These are phyloP conservation scores for Nakaseomyces bracarensis DNA, from an alignment of 1,139 yeast species.

Conservation along the genomic window DNA sequence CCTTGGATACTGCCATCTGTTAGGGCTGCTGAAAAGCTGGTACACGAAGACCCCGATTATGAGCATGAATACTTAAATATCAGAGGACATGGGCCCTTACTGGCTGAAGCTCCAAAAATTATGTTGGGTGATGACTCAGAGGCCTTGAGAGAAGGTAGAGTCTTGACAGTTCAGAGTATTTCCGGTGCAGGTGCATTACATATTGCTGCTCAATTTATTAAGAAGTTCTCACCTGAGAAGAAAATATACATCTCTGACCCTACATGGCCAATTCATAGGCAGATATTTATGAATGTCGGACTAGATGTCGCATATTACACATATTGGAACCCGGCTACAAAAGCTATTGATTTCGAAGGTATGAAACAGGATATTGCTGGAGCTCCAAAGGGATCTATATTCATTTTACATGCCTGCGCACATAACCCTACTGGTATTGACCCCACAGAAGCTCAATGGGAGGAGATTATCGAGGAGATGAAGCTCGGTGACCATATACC, in stretches of 20 bases:
- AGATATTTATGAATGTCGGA: constrained; percentile 65
- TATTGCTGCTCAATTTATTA: constrained; percentile 67
- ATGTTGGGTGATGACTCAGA: constrained; percentile 61
- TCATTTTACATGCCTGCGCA: constrained; percentile 89
- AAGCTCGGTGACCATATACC: constrained; percentile 64
- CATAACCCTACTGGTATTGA: constrained; percentile 98
- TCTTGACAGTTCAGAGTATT: constrained; percentile 74
- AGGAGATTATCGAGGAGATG: constrained; percentile 53
- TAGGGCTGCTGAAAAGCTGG: constrained; percentile 52
- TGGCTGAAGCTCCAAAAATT: constrained; percentile 66
- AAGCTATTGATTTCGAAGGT: constrained; percentile 60
- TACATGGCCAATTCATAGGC: constrained; percentile 94
- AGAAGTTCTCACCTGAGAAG: constrained; percentile 39
- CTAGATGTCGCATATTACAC: constrained; percentile 62
- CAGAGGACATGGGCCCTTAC: constrained; percentile 65
- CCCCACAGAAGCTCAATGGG: constrained; percentile 83
- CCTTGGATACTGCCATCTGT: constrained; percentile 94
- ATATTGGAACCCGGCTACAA: constrained; percentile 63
- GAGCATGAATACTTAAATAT: constrained; percentile 92
- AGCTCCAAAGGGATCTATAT: constrained; percentile 74
- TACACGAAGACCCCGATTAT: constrained; percentile 49
- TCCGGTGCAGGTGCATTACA: constrained; percentile 97
- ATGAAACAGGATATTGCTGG: constrained; percentile 53
- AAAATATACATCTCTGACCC: constrained; percentile 75
- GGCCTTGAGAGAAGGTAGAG: constrained; percentile 45